A percentile compares a stretch with the other conserved stretches of the same genome.
These are phyloP conservation scores for Ceratobasidium sp. DNA, from an alignment of 1,284 basidiomycete species.

Conservation along the genomic window DNA sequence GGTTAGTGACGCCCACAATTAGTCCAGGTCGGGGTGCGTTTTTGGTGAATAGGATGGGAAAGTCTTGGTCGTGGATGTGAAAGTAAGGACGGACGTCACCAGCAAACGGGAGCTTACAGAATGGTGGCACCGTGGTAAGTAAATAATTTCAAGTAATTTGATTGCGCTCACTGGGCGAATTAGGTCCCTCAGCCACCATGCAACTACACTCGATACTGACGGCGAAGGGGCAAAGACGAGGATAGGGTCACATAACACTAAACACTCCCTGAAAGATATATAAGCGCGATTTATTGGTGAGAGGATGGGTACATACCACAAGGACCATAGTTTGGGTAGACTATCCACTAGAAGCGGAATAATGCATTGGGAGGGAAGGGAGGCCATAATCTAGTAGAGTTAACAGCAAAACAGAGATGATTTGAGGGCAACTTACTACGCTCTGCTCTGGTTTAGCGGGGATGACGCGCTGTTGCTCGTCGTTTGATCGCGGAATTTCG, in stretches of 20 bases:
- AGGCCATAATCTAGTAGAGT: conserved; percentile 73
- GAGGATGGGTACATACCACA: conserved; percentile 58
- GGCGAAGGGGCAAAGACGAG: conserved; percentile 86
- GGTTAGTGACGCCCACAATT: conserved; percentile 92
- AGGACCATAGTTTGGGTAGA: conserved; percentile 83
- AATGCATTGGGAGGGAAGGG: conserved; percentile 71
- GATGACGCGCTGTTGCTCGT: conserved; percentile 73
- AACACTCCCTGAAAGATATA: conserved; percentile 65
- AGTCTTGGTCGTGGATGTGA: conserved; percentile 93
- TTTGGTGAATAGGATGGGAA: conserved; percentile 75
- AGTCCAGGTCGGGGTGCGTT: conserved; percentile 85
- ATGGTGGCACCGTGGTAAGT: too few species aligned
- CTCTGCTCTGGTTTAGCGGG: neutral
- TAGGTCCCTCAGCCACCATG: conserved; percentile 92
- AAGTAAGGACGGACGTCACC: conserved; percentile 93
- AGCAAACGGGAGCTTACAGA: conserved; percentile 77
- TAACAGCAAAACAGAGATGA: neutral
- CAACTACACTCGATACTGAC: conserved; percentile 77
- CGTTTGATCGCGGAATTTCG: conserved; percentile 67
- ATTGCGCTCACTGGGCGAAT: conserved; percentile 73
- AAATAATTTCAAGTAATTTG: too few species aligned
- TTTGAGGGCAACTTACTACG: neutral
- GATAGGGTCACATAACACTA: conserved; percentile 87
- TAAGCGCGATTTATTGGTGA: neutral
- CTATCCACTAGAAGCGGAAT: conserved; percentile 67